Base-by-base conservation (phyloP, 331 rosid genomes). In the Stylosanthes scabra region DNA sequence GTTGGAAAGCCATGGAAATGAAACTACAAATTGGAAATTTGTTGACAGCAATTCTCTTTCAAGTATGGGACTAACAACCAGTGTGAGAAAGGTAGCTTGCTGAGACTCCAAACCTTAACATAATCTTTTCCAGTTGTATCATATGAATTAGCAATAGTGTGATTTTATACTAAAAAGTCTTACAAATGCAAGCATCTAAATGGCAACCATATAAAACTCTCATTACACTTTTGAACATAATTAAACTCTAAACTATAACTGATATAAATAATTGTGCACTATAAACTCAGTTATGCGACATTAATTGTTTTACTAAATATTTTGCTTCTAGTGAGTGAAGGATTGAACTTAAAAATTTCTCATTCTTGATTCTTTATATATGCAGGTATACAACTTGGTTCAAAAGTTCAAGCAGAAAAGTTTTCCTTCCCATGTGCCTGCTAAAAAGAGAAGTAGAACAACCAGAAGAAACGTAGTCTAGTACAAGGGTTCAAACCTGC, bases 371-470 rank as follows among this genome's bases (percentile, higher is more conserved):
- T 52, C 71, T 44, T 72, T 73, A 41, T 51, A 41, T 74, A 60
- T 84, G 81, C 93, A 93, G 98, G 96, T 84, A 15, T 83, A 89
- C 83, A 73, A 68, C 63, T 86, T 89, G 98, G 88, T 89, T 84
- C 76, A 87, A 70, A 89, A 91, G 78, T 89, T 87, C 63, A 87
- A 84, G 93, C 86, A 74, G 87, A 84, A 77, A 72, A 75, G 40
- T 59, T 12, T 49, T 72, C 59, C 87, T 63, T 59, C 65, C 42
- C 67, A 58, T 2, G 65, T 41, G 39, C 84, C 83, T 15, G 58
- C 87, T 68, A 87, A 73, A 78, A 85, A 83, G 77, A 70, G 89
- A 80, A 91, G 8, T 47, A 80, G 83, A 80, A 78, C 60, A 2
- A 29, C 80, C 28, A 52, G 47, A 77, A 74, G 70, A 86, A 80